Percentiles rank a stretch among this genome's conserved stretches.
Conservation (phyloP, 768 basidiomycete species). For the Trametes meyenii region DNA sequence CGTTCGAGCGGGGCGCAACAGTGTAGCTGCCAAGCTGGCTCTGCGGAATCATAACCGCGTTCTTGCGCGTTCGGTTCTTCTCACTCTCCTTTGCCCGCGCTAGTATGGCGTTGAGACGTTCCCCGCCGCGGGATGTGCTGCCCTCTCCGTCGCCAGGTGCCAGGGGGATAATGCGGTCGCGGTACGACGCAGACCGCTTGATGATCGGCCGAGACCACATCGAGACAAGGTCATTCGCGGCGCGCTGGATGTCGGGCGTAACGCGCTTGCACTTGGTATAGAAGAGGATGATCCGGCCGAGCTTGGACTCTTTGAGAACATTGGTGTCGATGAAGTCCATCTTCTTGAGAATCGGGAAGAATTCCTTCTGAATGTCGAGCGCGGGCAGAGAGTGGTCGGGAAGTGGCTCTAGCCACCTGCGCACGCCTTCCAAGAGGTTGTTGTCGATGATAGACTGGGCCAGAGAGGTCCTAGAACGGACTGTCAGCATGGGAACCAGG, state of each 20-base stretch:
- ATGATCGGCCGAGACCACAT: constrained; percentile 91
- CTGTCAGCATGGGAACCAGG: background rate
- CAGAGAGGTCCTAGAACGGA: constrained; percentile 64
- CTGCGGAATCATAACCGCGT: constrained; percentile 84
- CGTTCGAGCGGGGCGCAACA: constrained; percentile 67
- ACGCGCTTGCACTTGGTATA: constrained; percentile 96
- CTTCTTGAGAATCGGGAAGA: constrained; percentile 81
- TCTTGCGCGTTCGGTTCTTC: constrained; percentile 69
- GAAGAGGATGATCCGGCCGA: constrained; percentile 90
- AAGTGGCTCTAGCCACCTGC: constrained; percentile 92
- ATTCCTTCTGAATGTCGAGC: constrained; percentile 91
- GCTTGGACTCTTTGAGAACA: constrained; percentile 87
- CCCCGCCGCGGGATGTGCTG: constrained; percentile 44
- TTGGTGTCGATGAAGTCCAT: constrained; percentile 92
- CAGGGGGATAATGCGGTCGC: constrained; percentile 69
- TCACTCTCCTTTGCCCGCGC: constrained; percentile 69
- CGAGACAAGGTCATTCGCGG: constrained; percentile 82
- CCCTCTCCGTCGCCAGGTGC: constrained; percentile 45
- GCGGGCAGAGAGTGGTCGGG: constrained; percentile 92
- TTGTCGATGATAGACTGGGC: constrained; percentile 95
- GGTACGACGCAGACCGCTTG: constrained; percentile 82
- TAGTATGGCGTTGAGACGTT: constrained; percentile 69
- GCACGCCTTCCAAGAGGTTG: constrained; percentile 88
- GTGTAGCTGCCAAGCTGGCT: constrained; percentile 76
- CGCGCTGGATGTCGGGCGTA: constrained; percentile 75